Base-by-base conservation (phyloP, 805 yeast species). In the Zygosaccharomyces lentus region DNA sequence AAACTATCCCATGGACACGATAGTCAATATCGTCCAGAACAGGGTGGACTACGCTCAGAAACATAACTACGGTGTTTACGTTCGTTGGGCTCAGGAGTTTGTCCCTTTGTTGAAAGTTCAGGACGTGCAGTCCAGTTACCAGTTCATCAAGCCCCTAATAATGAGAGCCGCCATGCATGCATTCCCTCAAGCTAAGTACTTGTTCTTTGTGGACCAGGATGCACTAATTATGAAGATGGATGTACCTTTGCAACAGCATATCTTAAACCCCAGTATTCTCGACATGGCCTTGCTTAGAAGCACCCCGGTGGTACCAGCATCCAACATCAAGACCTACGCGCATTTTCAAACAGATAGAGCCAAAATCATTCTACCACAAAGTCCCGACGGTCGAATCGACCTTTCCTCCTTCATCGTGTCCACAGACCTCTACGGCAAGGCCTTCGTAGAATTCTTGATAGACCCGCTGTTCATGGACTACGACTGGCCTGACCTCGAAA, bases 121-220 rank as follows among this genome's bases (percentile, higher is more conserved):
- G 66, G 70, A 48, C 64, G 67, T 51, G 66, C 48, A 47, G 5
- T 41, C 46, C 15, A 47, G 48, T 43, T 54, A 56, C 41, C 65
- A 63, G 10, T 56, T 39, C 35, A 47, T 57, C 24, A 66, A 54
- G 51, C 62, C 58, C 21, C 25, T 65, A 44, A 41, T 59, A 44
- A 64, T 87, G 61, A 76, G 95, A 50, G 93, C 90, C 35, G 97
- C 98, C n/a, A 81, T 91, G 83, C 79, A 78, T 63, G 93, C 96
- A 0, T 89, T 89, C 71, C 98, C 98, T 1, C 72, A 82, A 39
- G 85, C 96, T n/a, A 80, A 87, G 62, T 84, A 87, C 73, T 82
- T 90, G 59, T 87, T 97, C 93, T 90, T 81, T 59, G 61, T 93
- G 36, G 96, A 87, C 62, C 78, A 85, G 53, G 80, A 83, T 57